phyloP scores from a whole-genome alignment of 2,329 filamentous ascomycete genomes.

The Malbranchea zuffiana region DNA sequence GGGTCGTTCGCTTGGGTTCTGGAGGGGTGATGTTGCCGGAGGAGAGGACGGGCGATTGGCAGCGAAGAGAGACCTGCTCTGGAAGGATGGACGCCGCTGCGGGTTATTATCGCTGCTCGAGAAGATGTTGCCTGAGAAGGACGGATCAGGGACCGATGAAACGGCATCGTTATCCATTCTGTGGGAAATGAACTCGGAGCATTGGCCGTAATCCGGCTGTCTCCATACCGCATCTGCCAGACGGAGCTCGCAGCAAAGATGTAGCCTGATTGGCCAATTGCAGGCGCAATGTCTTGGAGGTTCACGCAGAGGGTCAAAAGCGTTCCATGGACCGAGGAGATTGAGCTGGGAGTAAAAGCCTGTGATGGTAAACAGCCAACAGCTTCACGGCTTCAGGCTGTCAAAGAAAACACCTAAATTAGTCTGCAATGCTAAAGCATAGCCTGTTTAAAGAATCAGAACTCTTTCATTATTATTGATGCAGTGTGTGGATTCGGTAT shows the following conservation, averaged over 20 bases:
- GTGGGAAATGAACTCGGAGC: slow-evolving; percentile 8
- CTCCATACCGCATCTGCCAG: slow-evolving; percentile 9
- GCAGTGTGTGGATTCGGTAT: too few species aligned
- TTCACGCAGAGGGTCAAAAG: slow-evolving; percentile 1
- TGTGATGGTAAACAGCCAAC: too few species aligned
- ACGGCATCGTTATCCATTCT: slow-evolving; percentile 6
- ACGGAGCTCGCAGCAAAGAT: not conserved
- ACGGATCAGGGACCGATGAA: slow-evolving; percentile 1
- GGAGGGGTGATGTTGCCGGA: slow-evolving; percentile 13
- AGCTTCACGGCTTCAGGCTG: too few species aligned
- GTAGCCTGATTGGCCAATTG: slow-evolving; percentile 8
- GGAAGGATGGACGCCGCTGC: slow-evolving; percentile 5
- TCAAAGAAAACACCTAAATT: too few species aligned
- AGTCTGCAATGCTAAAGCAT: too few species aligned
- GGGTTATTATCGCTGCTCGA: not conserved
- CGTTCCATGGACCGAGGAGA: slow-evolving; percentile 7
- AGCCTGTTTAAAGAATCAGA: too few species aligned
- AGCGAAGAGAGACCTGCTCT: slow-evolving; percentile 7
- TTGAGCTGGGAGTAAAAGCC: too few species aligned
- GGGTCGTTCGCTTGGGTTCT: slow-evolving; percentile 11
- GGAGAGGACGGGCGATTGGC: slow-evolving; percentile 11
- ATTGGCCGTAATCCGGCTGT: slow-evolving; percentile 1
- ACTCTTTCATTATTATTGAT: too few species aligned
- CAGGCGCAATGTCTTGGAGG: not conserved
- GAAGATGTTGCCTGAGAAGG: slow-evolving; percentile 2